A percentile compares a stretch with the other conserved stretches of the same genome.
These are phyloP conservation scores for Cryptococcus sp. DNA, from an alignment of 1,284 basidiomycete genomes.

Conservation along the genomic window DNA sequence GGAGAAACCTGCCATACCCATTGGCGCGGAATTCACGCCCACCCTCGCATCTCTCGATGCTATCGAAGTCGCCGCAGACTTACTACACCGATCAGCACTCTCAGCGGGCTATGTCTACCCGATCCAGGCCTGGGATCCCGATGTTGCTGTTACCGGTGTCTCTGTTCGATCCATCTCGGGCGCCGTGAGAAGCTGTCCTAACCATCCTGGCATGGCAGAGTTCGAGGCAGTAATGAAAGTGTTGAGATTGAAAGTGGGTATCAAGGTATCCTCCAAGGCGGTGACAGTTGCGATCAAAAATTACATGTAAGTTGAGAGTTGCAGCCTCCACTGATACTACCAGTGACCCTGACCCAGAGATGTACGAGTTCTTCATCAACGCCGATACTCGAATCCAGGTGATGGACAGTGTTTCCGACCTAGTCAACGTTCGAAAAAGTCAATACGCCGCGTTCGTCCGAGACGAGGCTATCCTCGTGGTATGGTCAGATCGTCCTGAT, in stretches of 20 bases:
- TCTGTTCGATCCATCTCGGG: constrained; percentile 35
- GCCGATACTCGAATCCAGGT: constrained; percentile 39
- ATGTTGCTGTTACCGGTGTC: constrained; percentile 31
- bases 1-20: no score
- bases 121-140: constrained; percentile 21
- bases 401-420: constrained; percentile 55
- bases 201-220: constrained; percentile 23
- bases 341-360: constrained; percentile 24
- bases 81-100: constrained; percentile 35
- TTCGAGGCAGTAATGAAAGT: constrained; percentile 31
- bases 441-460: constrained; percentile 80
- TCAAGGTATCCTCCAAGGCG: constrained; percentile 33
- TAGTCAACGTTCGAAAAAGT: constrained; percentile 69
- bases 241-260: constrained; percentile 33
- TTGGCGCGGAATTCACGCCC: no score
- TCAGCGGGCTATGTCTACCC: constrained; percentile 38
- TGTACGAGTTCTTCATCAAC: constrained; percentile 34
- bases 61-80: constrained; percentile 41
- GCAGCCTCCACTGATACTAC: background rate
- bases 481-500: constrained; percentile 73
- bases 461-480: constrained; percentile 65
- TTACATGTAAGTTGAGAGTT: constrained; percentile 24
- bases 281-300: constrained; percentile 24
- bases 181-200: constrained; percentile 33
- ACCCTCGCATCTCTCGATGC: constrained; percentile 14